Evolutionary conservation across 1,139 yeast species (phyloP), one percentile per base, ranked within the genome.

Genomic region (Blastobotrys petasosporus): DNA sequence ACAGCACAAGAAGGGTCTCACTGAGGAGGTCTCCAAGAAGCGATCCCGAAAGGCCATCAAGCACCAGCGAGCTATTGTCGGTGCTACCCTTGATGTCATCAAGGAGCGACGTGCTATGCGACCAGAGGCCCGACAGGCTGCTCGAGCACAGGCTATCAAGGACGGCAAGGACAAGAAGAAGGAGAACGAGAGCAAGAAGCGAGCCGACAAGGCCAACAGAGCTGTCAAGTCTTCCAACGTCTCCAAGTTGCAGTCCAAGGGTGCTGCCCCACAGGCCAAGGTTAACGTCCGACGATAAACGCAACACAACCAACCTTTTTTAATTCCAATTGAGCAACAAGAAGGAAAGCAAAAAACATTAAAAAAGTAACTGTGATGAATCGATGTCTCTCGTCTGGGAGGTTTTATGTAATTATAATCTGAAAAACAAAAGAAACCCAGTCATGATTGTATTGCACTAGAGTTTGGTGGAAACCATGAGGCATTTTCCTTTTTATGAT

Each of bases 1-100:
- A 79, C 96, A 90, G 79, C 97, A 92, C 95, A 90, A 87, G 85
- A 92, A 92, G 80, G 99, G 99, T 80, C 81, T 90, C 70, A 82
- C 97, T 69, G 98, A 92, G 81, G 98, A 92, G 79, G 85, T 86
- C 62, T 67, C 94, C 74, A 94, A 88, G 85, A 94, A 86, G 85
- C 87, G 96, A 78, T 64, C 94, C 66, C 92, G 97, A 82, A 90
- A 87, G 82, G 74, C 96, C 69, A 94, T 90, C 76, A 92, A 94
- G 85, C 81, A 84, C 76, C 97, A 90, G 80, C 92, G 98, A 83
- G 96, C 95, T 60, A 84, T 92, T 71, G 97, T 90, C 64, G 98
- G 99, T 82, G 98, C 97, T 71, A 85, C 97, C 68, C 80, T 92
- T 68, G 98, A 92, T 64, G 85, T 87, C 73, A 92, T 92, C 79